Evolutionary conservation across 108 stramenopile genomes (phyloP).

Genomic region (Skeletonema marinoi): DNA sequence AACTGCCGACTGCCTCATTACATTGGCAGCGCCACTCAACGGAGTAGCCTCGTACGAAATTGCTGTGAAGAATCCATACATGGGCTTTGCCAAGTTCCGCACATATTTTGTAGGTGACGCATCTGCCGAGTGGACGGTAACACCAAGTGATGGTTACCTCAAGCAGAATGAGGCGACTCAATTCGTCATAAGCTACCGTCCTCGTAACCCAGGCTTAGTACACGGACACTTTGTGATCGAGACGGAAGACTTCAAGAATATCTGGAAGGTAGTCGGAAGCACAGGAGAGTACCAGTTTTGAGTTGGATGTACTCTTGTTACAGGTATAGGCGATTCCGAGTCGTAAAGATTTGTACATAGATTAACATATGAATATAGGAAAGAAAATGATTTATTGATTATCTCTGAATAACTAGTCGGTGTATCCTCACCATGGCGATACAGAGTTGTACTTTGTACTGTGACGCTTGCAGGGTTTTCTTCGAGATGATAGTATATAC

Average conservation of each 20-base stretch:
- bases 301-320: neutral
- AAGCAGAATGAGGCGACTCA: constrained; percentile 58
- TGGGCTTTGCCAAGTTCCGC: constrained; percentile 89
- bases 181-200: constrained; percentile 72
- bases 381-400: too few species aligned
- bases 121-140: constrained; percentile 60
- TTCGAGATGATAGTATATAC: too few species aligned
- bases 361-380: too few species aligned
- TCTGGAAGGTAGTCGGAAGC: constrained; percentile 80
- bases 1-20: too few species aligned
- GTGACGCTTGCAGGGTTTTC: too few species aligned
- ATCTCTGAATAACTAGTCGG: too few species aligned
- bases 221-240: constrained; percentile 79
- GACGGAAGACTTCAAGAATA: constrained; percentile 85
- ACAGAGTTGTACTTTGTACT: too few species aligned
- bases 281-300: constrained; percentile 51
- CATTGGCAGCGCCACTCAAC: constrained; percentile 47
- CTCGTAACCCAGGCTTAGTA: constrained; percentile 56
- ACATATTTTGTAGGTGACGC: constrained; percentile 72
- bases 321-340: too few species aligned
- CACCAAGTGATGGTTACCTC: constrained; percentile 69
- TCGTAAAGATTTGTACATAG: too few species aligned
- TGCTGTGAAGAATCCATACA: constrained; percentile 77
- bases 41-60: constrained; percentile 66
- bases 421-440: too few species aligned